These are phyloP conservation scores for Scedosporium aurantiacum DNA, from an alignment of 2,329 filamentous ascomycete genomes.

Conservation along the genomic window DNA sequence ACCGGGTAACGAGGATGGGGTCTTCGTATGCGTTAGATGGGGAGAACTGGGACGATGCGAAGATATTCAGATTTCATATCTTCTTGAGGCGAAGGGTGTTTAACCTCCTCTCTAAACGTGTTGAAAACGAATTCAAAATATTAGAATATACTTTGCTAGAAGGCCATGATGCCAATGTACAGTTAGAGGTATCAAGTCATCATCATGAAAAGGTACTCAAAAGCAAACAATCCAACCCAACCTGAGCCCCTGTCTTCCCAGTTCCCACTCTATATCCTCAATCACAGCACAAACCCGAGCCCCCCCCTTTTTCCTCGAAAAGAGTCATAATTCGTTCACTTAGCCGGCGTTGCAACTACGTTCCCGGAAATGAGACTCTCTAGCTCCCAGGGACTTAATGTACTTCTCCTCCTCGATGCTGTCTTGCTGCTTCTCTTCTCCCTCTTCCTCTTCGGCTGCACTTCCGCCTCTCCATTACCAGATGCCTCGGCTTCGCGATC, in stretches of 20 bases:
- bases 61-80: too few species aligned
- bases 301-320: background rate
- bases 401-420: conserved; percentile 58
- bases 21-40: too few species aligned
- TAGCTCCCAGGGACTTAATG: conserved; percentile 64
- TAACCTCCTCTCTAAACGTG: background rate
- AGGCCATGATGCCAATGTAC: background rate
- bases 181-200: conserved; percentile 4
- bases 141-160: background rate
- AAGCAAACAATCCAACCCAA: background rate
- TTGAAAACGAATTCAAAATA: background rate
- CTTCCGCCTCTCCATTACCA: background rate
- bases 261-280: background rate
- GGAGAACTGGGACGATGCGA: too few species aligned
- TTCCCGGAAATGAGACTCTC: conserved; percentile 47
- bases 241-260: background rate
- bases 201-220: background rate
- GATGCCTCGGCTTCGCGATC: conserved; percentile 9
- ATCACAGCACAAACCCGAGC: background rate
- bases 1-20: too few species aligned
- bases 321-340: background rate
- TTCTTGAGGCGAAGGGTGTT: too few species aligned
- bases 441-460: conserved; percentile 34
- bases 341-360: background rate
- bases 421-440: conserved; percentile 42